Base-by-base conservation (phyloP, 225 moss, liverwort and hornwort genomes). In the Antitrichia curtipendula region DNA sequence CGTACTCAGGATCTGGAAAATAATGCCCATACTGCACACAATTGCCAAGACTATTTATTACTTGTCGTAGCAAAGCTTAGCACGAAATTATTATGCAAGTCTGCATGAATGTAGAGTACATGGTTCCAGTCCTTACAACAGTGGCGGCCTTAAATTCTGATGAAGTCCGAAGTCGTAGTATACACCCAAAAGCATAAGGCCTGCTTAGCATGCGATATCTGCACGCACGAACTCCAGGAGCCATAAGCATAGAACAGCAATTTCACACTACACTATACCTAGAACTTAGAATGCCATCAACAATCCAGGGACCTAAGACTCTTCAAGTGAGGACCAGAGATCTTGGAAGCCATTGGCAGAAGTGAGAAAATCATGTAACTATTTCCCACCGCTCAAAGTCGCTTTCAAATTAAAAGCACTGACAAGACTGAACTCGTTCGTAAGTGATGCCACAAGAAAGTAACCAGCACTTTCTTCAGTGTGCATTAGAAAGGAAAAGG, bases 171-270 rank as follows among this genome's bases (percentile, higher is more conserved):
- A 99, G 92, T 80, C 97, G 93, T 75, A 99, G 65, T 81, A 96
- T 93, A 91, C 99, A 99, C 53, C 93, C 96, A 91, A 99, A 99
- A 83, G 99, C 99, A 85, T 96, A 97, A 34, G 99, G 97, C 82
- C 97, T 97, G 91, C 95, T 99, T 32, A 99, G 96, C 99, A 99
- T 99, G 75, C 97, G 97, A 86, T 97, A 97, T 57, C 99, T 99
- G 91, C 86, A 87, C 40, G 29, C 68, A 82, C 21, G 62, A 89
- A 87, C 87, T 75, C 65, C 87, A 77, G 22, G 72, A 78, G 59
- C 90, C 81, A 90, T 45, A 84, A 54, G 84, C 54, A 56, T n/a
- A 65, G 41, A 86, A 87, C 58, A 86, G 8, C 57, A 81, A 40
- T 76, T 59, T 24, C 58, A 36, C 38, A 81, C 53, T 84, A 83